Evolutionary conservation across 2,329 filamentous ascomycete species (phyloP).

Genomic region (Orbilia quercus): DNA sequence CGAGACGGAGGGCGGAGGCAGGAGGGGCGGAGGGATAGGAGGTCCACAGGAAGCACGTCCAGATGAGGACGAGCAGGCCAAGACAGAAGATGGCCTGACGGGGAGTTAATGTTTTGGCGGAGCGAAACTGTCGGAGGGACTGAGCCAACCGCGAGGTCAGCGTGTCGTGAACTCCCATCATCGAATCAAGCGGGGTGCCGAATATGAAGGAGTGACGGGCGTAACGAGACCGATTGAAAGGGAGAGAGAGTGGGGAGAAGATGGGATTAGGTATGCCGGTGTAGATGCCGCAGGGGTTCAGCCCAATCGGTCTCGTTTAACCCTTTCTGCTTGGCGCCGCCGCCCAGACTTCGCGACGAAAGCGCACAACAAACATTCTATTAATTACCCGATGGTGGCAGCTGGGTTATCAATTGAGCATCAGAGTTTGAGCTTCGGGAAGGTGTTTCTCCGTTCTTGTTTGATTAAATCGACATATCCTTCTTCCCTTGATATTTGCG

Average conservation of each 20-base stretch:
- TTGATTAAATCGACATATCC: too few relatives aligned
- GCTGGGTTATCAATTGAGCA: not conserved
- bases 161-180: slow-evolving; percentile 29
- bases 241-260: not conserved
- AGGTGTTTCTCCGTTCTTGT: too few relatives aligned
- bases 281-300: too few relatives aligned
- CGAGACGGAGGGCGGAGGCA: slow-evolving; percentile 40
- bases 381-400: not conserved
- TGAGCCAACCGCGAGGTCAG: slow-evolving; percentile 12
- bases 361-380: too few relatives aligned
- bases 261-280: not conserved
- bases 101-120: slow-evolving; percentile 50
- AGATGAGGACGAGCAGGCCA: slow-evolving; percentile 32
- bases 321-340: too few relatives aligned
- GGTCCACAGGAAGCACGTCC: slow-evolving; percentile 37
- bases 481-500: too few relatives aligned
- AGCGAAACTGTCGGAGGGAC: slow-evolving; percentile 32
- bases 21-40: slow-evolving; percentile 35
- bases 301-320: too few relatives aligned
- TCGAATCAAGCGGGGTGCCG: not conserved
- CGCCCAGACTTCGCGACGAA: too few relatives aligned
- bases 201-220: not conserved
- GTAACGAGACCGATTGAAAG: not conserved
- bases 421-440: too few relatives aligned
- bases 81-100: slow-evolving; percentile 44